Base-by-base conservation (phyloP, 768 basidiomycete species). In the Auricularia heimuer region DNA sequence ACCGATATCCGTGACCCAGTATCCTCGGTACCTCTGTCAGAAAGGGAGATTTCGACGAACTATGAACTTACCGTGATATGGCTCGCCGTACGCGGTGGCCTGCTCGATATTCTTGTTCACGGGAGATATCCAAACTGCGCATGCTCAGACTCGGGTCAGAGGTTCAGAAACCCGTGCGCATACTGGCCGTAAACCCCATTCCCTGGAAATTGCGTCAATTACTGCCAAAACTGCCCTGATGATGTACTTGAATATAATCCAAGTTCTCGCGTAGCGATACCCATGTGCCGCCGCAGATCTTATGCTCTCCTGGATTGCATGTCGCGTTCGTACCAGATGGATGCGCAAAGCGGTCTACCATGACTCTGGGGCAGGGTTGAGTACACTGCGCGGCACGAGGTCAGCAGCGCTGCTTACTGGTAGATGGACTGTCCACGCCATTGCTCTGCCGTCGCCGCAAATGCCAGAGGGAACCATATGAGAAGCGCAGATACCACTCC, bases 241-340 rank as follows among this genome's bases (percentile, higher is more conserved):
- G 10, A 51, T 33, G 14, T n/a, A 44, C 21, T 69, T 91, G 85
- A 62, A 95, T 86, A 71, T 94, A 95, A 72, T 93, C 90, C n/a
- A 94, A 79, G 72, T 91, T 88, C 67, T 84, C 78, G 65, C 79
- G 82, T 68, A 93, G 83, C 8, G 83, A 84, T 58, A 65, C 61
- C 89, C 90, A 93, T n/a, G 86, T 90, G 4, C 92, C 90, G n/a
- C 92, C 92, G 67, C 91, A 94, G 80, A 84, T 91, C 0, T 86
- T 87, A 71, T 85, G 87, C 24, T 79, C 71, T 34, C 73, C 77
- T 3, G 84, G 80, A 69, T 88, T 78, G 71, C 90, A 92, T 62
- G 78, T 71, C 65, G 75, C 81, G 71, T 81, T 76, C 1, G 83
- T 76, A n/a, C 82, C 82, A 0, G 77, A 70, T 8, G 86, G 83